These are phyloP conservation scores for Osmanthus fragrans DNA, from an alignment of 257 asterid species.

Conservation along the genomic window DNA sequence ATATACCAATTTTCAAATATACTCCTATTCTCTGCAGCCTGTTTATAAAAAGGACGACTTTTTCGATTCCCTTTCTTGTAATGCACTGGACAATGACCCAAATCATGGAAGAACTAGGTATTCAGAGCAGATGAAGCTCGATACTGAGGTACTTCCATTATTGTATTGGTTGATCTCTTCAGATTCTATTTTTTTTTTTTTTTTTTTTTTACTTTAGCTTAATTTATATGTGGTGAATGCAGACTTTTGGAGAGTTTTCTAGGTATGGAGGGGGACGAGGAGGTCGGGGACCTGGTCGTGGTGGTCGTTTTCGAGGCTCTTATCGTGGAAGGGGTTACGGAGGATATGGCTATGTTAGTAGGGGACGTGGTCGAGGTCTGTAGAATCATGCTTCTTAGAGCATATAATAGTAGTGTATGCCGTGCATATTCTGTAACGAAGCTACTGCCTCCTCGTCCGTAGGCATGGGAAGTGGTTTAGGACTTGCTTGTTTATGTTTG, in stretches of 20 bases:
- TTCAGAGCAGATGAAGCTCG: conserved; percentile 91
- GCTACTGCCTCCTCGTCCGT: conserved; percentile 26
- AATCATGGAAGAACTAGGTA: conserved; percentile 79
- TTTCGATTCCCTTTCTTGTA: conserved; percentile 48
- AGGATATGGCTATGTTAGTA: conserved; percentile 41
- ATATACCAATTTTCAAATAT: background rate
- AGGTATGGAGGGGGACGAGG: conserved; percentile 90
- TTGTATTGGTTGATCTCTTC: background rate
- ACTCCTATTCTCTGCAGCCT: conserved; percentile 36
- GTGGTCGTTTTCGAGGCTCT: conserved; percentile 73
- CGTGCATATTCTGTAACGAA: conserved; percentile 15
- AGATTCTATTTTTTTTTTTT: background rate
- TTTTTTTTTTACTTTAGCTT: conserved; percentile 14
- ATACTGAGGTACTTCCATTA: conserved; percentile 64
- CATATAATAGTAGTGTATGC: conserved; percentile 1
- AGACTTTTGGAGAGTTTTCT: conserved; percentile 94
- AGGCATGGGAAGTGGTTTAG: conserved; percentile 25
- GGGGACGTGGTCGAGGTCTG: conserved; percentile 70
- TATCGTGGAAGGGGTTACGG: conserved; percentile 67
- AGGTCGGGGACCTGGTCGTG: conserved; percentile 73
- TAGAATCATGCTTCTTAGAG: conserved; percentile 42
- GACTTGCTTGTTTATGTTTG: background rate
- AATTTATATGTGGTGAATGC: conserved; percentile 22
- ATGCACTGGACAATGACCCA: conserved; percentile 42
- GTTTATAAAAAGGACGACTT: conserved; percentile 55